phyloP scores from a whole-genome alignment of 2,329 filamentous ascomycete species.

The Hypoxylon sp. region DNA sequence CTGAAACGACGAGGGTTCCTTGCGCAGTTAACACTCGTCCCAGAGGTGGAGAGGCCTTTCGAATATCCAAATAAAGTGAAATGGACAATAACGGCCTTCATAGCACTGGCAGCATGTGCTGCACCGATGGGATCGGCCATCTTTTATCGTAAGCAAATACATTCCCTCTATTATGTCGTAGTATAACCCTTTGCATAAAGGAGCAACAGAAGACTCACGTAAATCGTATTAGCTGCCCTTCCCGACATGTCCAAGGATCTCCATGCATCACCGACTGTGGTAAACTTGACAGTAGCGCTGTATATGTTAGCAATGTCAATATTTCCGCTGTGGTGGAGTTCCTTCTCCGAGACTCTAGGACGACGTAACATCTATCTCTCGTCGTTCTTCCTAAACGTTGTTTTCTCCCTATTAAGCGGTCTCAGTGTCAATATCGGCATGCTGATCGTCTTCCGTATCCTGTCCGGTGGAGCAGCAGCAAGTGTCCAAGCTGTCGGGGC shows the following conservation, averaged over 20 bases:
- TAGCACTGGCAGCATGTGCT: constrained; percentile 81
- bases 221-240: constrained; percentile 71
- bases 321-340: constrained; percentile 89
- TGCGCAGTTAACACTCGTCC: constrained; percentile 77
- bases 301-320: constrained; percentile 89
- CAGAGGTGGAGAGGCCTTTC: constrained; percentile 83
- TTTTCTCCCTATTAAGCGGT: constrained; percentile 80
- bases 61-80: constrained; percentile 81
- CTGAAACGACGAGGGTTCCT: constrained; percentile 77
- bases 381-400: constrained; percentile 79
- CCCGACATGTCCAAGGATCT: constrained; percentile 74
- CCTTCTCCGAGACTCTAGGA: constrained; percentile 81
- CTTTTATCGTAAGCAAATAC: constrained; percentile 76
- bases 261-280: constrained; percentile 73
- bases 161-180: constrained; percentile 26
- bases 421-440: constrained; percentile 78
- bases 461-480: constrained; percentile 82
- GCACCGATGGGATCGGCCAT: constrained; percentile 89
- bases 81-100: constrained; percentile 85
- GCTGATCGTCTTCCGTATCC: constrained; percentile 82
- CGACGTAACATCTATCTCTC: constrained; percentile 83
- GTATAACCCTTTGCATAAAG: neutral
- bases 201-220: constrained; percentile 29
- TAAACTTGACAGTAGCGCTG: constrained; percentile 82
- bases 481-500: constrained; percentile 87